A percentile compares a stretch with the other conserved stretches of the same genome.
phyloP scores from a whole-genome alignment of 2,329 filamentous ascomycete genomes.

The Cladosporium sp. region DNA sequence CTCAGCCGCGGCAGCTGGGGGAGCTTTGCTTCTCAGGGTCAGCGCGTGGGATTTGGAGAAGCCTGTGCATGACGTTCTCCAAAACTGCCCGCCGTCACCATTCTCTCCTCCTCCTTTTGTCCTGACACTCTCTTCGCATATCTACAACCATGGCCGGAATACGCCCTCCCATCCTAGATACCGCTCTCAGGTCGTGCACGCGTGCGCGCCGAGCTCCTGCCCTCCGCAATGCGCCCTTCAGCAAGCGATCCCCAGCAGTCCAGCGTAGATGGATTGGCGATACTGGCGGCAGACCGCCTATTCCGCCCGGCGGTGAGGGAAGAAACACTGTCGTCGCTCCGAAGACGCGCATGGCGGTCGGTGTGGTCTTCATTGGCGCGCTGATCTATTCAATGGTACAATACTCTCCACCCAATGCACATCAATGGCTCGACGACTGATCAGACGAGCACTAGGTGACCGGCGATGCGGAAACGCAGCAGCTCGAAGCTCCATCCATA shows the following conservation, averaged over 20 bases:
- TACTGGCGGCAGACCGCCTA: constrained; percentile 17
- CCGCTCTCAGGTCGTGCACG: constrained; percentile 9
- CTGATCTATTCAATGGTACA: constrained; percentile 55
- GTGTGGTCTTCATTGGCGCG: constrained; percentile 47
- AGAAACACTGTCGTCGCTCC: constrained; percentile 32
- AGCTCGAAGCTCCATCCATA: constrained; percentile 60
- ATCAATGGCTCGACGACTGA: neutral
- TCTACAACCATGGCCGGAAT: constrained; percentile 6
- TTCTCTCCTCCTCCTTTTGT: neutral
- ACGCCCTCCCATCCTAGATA: constrained; percentile 5
- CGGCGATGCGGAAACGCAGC: constrained; percentile 29
- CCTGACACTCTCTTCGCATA: neutral
- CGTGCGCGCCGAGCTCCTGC: constrained; percentile 7
- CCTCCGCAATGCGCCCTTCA: constrained; percentile 11
- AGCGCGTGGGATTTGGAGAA: neutral
- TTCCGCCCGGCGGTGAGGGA: constrained; percentile 28
- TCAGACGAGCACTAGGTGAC: constrained; percentile 25
- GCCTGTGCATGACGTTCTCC: constrained; percentile 4
- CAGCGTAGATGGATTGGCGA: constrained; percentile 23
- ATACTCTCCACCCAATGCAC: neutral
- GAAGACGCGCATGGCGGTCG: constrained; percentile 39
- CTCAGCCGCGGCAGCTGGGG: constrained; percentile 7
- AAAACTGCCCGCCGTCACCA: constrained; percentile 3
- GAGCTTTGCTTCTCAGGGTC: too few species aligned
- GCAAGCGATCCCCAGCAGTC: constrained; percentile 16